Base-by-base conservation (phyloP, 1,139 yeast species). In the Hansenula lynferdii region DNA sequence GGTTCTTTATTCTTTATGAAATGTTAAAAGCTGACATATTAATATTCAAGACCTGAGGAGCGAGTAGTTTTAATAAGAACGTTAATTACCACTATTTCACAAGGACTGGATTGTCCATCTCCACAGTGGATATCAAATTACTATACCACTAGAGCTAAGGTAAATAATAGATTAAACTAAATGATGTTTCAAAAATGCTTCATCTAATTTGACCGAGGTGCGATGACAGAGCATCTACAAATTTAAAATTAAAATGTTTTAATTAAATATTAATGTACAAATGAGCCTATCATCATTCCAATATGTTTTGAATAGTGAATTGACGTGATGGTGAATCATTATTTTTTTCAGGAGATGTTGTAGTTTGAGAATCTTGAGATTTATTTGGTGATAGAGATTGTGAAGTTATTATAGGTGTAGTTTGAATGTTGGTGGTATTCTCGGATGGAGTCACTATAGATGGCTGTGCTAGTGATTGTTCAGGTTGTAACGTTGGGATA, bases 221-320 rank as follows among this genome's bases (percentile, higher is more conserved):
- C 2, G 2, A 4, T 27, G 29, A 10, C 29, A 27, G 27, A 25
- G 19, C 12, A 8, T 23, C n/a, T n/a, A n/a, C n/a, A n/a, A n/a
- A n/a, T n/a, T n/a, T n/a, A n/a, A n/a, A n/a, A n/a, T n/a, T n/a
- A n/a, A n/a, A n/a, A n/a, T n/a, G n/a, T n/a, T n/a, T n/a, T n/a
- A n/a, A n/a, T n/a, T n/a, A n/a, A n/a, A n/a, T n/a, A n/a, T n/a
- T n/a, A n/a, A n/a, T n/a, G n/a, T n/a, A n/a, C n/a, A n/a, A n/a
- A n/a, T n/a, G n/a, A 22, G 29, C 8, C 18, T 15, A 10, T 11
- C 3, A 21, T 26, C 25, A 33, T 7, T 25, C 29, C 8, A 34
- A 10, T 4, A 34, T 34, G 10, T 28, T 34, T 28, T 34, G 37
- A 18, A 34, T 34, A 3, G 32, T 23, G 17, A 34, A 28, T 8